These are phyloP conservation scores for Apiospora marii DNA, from an alignment of 2,329 filamentous ascomycete species.

Conservation along the genomic window DNA sequence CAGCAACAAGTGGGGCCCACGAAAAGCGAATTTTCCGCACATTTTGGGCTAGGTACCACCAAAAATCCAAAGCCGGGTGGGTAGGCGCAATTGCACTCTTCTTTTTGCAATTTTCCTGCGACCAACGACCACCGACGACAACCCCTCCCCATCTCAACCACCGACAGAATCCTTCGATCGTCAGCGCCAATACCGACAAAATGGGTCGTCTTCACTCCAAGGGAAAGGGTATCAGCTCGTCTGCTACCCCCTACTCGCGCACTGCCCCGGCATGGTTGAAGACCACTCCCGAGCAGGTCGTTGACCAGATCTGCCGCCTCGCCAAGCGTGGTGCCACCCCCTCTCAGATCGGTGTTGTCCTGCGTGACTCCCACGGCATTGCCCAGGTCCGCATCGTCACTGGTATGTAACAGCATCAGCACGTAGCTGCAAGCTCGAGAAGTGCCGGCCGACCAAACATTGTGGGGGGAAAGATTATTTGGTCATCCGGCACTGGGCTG, in stretches of 20 bases:
- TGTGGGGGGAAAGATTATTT: background rate
- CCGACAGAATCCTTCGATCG: conserved; percentile 29
- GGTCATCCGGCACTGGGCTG: background rate
- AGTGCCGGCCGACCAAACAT: background rate
- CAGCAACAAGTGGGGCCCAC: background rate
- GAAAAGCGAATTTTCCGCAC: conserved; percentile 16
- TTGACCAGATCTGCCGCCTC: conserved; percentile 99
- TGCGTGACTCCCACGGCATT: conserved; percentile 97
- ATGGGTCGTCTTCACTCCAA: conserved; percentile 99
- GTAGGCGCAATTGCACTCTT: conserved; percentile 23
- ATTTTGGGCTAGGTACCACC: conserved; percentile 18
- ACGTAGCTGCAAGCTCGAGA: background rate
- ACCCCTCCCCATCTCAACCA: conserved; percentile 32
- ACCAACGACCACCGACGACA: conserved; percentile 31
- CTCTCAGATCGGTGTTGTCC: conserved; percentile 98
- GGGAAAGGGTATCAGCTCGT: conserved; percentile 98
- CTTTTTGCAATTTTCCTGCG: conserved; percentile 28
- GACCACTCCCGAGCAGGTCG: conserved; percentile 97
- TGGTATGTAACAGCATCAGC: conserved; percentile 66
- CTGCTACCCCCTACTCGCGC: conserved; percentile 96
- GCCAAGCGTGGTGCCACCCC: conserved; percentile 98
- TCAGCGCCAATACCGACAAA: conserved; percentile 54
- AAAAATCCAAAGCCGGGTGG: conserved; percentile 20
- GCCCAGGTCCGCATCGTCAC: conserved; percentile 98
- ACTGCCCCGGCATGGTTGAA: conserved; percentile 94